A percentile compares a stretch with the other conserved stretches of the same genome.
phyloP scores from a whole-genome alignment of 2,329 filamentous ascomycete genomes.

The Elsinoe arachidis region DNA sequence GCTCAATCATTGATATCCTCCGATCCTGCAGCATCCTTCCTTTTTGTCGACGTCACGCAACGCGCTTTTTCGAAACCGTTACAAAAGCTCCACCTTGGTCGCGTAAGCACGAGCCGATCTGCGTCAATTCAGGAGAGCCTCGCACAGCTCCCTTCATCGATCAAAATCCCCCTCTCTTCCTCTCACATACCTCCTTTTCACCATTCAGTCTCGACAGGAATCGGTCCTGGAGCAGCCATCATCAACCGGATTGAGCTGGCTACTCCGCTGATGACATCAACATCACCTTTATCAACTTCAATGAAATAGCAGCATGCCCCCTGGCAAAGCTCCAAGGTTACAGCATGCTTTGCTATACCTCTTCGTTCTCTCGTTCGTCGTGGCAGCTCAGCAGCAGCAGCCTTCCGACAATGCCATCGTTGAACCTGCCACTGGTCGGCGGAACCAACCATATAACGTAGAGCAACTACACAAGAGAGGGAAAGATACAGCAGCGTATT shows the following conservation, averaged over 20 bases:
- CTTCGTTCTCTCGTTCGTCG: constrained; percentile 24
- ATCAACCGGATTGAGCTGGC: constrained; percentile 9
- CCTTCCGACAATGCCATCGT: constrained; percentile 20
- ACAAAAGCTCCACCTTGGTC: constrained; percentile 12
- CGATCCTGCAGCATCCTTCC: not conserved
- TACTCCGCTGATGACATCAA: constrained; percentile 3
- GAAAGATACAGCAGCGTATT: constrained; percentile 23
- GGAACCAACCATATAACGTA: constrained; percentile 21
- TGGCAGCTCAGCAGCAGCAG: constrained; percentile 33
- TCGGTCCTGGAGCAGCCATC: not conserved
- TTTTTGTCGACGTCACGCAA: constrained; percentile 1
- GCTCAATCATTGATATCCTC: constrained; percentile 1
- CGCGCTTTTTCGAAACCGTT: constrained; percentile 10
- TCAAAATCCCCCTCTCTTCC: constrained; percentile 8
- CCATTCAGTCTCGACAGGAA: not conserved
- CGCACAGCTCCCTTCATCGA: constrained; percentile 1
- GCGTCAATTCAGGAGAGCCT: constrained; percentile 12
- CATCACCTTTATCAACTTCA: not conserved
- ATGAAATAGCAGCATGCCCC: constrained; percentile 18
- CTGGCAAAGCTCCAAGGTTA: constrained; percentile 21
- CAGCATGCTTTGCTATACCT: constrained; percentile 24
- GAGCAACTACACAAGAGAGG: constrained; percentile 18
- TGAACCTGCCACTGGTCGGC: constrained; percentile 16
- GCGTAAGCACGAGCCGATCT: constrained; percentile 14
- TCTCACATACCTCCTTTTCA: not conserved